phyloP scores from a whole-genome alignment of 192 early-diverging fungal species.

The Podila epicladia region DNA sequence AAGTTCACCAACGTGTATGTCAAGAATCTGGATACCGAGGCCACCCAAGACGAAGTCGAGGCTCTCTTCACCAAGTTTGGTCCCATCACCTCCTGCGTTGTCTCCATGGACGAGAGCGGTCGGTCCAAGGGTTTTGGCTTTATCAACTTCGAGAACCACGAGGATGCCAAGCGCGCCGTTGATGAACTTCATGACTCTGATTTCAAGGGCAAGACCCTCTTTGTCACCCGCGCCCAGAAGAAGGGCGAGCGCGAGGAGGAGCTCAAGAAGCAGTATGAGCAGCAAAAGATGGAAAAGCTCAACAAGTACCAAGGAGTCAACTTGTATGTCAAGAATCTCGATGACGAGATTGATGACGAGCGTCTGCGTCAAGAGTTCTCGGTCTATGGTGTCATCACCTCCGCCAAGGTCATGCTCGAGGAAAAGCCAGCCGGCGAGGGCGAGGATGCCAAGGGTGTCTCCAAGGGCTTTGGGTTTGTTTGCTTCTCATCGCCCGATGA shows the following conservation, averaged over 20 bases:
- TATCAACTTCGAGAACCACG: constrained; percentile 93
- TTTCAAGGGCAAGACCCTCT: constrained; percentile 86
- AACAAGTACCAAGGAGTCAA: constrained; percentile 99
- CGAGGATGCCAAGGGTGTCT: constrained; percentile 59
- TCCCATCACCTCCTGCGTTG: constrained; percentile 78
- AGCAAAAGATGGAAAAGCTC: constrained; percentile 91
- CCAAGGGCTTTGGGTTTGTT: constrained; percentile 98
- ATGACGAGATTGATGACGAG: constrained; percentile 96
- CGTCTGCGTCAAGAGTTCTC: constrained; percentile 94
- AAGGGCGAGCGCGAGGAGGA: constrained; percentile 97
- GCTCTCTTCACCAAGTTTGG: constrained; percentile 84
- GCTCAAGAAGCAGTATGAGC: constrained; percentile 93
- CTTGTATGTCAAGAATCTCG: constrained; percentile 98
- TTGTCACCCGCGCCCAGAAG: constrained; percentile 97
- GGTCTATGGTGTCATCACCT: constrained; percentile 94
- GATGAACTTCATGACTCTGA: constrained; percentile 94
- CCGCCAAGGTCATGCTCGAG: constrained; percentile 96
- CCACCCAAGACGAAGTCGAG: constrained; percentile 79
- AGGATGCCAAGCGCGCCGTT: constrained; percentile 85
- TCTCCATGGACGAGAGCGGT: constrained; percentile 80
- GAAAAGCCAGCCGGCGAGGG: constrained; percentile 56
- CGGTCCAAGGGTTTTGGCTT: constrained; percentile 96
- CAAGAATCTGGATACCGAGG: constrained; percentile 88
- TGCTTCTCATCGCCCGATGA: constrained; percentile 98
- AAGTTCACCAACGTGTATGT: constrained; percentile 98